Base-by-base conservation (phyloP, 2,329 filamentous ascomycete genomes). In the Alternaria arborescens region DNA sequence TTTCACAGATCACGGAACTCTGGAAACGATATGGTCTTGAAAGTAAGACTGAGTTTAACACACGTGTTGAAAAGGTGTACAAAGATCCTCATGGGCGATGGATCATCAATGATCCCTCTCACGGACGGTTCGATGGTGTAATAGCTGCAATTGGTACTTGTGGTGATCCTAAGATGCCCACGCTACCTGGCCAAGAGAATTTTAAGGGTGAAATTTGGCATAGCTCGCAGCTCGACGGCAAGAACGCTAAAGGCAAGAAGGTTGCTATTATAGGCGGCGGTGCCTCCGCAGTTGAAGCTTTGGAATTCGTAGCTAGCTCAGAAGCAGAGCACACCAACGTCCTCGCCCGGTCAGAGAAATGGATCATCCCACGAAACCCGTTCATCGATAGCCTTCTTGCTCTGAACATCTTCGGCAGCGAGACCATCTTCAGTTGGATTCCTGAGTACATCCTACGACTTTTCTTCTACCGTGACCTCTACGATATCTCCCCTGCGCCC, bases 341-440 rank as follows among this genome's bases (percentile, higher is more conserved):
- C 30, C 84, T 96, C 10, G 88, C 92, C 0, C 85, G 92, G 44
- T 91, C 88, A 14, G 91, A 94, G 69, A 95, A 94, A 76, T 94
- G 91, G 92, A 92, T 95, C 64, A 94, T 94, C 53, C 92, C 92
- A 0, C 86, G 93, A 8, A 95, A 96, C 66, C 82, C 91, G 0
- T 50, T 95, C 43, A 83, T 95, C 52, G 89, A 96, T 73, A 82
- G 86, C 2, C 82, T 96, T 1, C 85, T 97, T 1, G 86, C 91
- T 3, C 80, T 93, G 70, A 96, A 96, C 76, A 85, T 95, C 52
- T 89, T 94, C 61, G 92, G 92, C 1, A 87, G 90, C 44, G 91
- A 95, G 77, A 95, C 90, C 0, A 75, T 86, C 0, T 79, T 95
- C 18, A 92, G 90, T 1, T 92, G 88, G 83, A 89, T 97, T 40